Percentiles rank a stretch among this genome's conserved stretches.
These are phyloP conservation scores for Sesbania bispinosa DNA, from an alignment of 306 rosid genomes.

Conservation along the genomic window DNA sequence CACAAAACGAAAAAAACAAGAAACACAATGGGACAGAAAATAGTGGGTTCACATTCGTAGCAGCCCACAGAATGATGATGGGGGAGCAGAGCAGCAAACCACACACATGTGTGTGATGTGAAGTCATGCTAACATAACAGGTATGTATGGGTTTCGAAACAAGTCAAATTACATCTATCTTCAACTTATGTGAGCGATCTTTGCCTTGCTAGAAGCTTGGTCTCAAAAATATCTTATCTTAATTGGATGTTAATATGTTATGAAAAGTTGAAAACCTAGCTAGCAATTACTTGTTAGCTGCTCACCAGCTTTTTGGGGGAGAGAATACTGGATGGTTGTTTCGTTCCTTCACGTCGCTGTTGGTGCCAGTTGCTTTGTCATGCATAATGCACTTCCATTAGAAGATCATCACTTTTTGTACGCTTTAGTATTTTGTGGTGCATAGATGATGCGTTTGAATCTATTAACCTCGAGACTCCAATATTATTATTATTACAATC, in stretches of 20 bases:
- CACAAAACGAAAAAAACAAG: not conserved
- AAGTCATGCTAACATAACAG: not conserved
- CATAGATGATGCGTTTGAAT: too few species aligned
- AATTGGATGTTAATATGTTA: not conserved
- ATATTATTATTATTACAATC: too few species aligned
- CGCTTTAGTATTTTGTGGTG: not conserved
- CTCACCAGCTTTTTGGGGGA: not conserved
- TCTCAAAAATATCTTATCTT: conserved; percentile 6
- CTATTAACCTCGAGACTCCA: too few species aligned
- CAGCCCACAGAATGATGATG: conserved; percentile 10
- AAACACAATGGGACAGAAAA: conserved; percentile 27
- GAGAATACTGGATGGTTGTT: not conserved
- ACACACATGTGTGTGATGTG: conserved; percentile 7
- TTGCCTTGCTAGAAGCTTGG: not conserved
- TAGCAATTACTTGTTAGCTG: not conserved
- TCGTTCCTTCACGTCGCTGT: conserved; percentile 13
- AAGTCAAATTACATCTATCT: not conserved
- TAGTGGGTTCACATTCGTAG: conserved; percentile 41
- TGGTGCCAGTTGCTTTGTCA: conserved; percentile 12
- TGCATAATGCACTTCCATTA: conserved; percentile 9
- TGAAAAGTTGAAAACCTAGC: not conserved
- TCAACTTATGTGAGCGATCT: not conserved
- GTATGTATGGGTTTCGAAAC: not conserved
- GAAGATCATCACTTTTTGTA: not conserved
- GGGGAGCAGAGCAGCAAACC: conserved; percentile 21